phyloP scores from a whole-genome alignment of 495 filamentous ascomycete species.

The Lasiosphaeriaceae sp. region DNA sequence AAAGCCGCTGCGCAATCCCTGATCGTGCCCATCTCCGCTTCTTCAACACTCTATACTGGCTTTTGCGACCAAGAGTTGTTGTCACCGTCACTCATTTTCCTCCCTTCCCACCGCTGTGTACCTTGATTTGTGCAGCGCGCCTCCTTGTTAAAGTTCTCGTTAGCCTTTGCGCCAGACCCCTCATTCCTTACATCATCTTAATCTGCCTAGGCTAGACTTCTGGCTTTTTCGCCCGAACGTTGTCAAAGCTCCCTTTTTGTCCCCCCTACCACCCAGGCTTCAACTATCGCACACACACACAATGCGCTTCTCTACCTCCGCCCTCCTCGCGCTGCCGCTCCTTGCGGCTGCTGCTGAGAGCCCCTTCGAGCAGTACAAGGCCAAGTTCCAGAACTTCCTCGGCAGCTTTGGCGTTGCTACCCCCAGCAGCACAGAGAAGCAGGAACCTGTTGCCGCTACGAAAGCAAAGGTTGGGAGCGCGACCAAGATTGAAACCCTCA shows the following conservation, averaged over 20 bases:
- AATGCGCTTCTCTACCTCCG: constrained; percentile 68
- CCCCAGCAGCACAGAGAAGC: constrained; percentile 59
- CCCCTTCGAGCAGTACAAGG: constrained; percentile 57
- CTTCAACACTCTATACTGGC: not conserved
- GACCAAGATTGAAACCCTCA: constrained; percentile 56
- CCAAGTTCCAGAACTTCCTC: constrained; percentile 59
- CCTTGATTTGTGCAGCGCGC: not conserved
- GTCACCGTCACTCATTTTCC: not conserved
- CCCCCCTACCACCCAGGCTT: not conserved
- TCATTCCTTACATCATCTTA: constrained; percentile 22
- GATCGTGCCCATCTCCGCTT: not conserved
- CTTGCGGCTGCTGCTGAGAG: constrained; percentile 59
- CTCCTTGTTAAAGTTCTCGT: not conserved
- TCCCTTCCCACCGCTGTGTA: not conserved
- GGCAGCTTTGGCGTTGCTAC: constrained; percentile 38
- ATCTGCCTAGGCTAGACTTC: not conserved
- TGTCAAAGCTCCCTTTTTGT: constrained; percentile 3
- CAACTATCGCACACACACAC: constrained; percentile 22
- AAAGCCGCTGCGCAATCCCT: not conserved
- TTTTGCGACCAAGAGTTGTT: not conserved
- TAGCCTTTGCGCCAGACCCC: constrained; percentile 9
- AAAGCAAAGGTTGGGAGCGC: constrained; percentile 39
- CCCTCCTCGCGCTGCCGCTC: constrained; percentile 64
- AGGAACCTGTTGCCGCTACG: constrained; percentile 40
- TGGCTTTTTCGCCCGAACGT: constrained; percentile 8